Conservation (phyloP, 768 basidiomycete genomes). For the Lactarius trivialis region DNA sequence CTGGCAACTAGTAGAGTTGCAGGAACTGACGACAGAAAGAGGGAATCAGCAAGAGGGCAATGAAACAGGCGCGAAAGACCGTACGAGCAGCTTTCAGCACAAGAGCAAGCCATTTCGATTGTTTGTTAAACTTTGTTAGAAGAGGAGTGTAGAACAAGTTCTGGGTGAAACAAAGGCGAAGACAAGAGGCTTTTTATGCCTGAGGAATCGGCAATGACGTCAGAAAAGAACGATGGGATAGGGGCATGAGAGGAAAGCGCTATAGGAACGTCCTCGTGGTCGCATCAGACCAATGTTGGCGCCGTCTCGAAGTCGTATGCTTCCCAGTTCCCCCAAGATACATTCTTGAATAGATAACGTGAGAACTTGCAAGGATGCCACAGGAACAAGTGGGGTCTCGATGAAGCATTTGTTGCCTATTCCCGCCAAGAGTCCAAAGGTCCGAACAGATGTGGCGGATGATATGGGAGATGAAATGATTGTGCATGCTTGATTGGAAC, state of each 20-base stretch:
- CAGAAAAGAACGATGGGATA: neutral
- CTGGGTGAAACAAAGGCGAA: neutral
- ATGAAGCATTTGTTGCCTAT: neutral
- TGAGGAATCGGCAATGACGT: neutral
- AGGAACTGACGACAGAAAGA: neutral
- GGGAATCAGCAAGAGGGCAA: neutral
- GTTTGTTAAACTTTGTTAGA: neutral
- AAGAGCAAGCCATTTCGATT: constrained; percentile 14
- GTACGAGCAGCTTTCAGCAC: constrained; percentile 8
- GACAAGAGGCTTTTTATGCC: neutral
- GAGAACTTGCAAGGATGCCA: neutral
- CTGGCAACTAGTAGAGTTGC: constrained; percentile 3
- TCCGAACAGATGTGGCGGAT: neutral
- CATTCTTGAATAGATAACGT: neutral
- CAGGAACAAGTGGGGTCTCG: neutral
- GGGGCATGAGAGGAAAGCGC: too few species aligned
- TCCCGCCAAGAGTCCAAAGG: neutral
- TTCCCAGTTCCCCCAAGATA: neutral
- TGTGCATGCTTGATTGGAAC: neutral
- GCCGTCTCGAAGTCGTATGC: neutral
- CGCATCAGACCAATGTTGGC: neutral
- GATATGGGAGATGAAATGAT: neutral
- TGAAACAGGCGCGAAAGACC: neutral
- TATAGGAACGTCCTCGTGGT: neutral
- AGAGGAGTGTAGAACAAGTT: neutral